phyloP scores from a whole-genome alignment of 129 eudicot genomes.

The Sambucus nigra region DNA sequence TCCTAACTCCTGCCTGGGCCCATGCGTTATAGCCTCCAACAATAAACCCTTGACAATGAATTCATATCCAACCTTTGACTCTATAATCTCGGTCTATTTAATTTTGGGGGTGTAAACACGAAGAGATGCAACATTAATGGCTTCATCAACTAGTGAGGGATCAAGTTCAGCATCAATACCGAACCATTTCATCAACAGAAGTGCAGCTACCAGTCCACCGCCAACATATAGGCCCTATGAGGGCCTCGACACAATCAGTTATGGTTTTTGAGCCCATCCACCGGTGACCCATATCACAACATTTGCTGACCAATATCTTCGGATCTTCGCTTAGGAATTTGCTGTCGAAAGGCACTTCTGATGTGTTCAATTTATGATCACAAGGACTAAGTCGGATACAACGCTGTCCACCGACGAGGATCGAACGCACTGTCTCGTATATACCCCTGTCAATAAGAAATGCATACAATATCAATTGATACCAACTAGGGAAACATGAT shows the following conservation, averaged over 20 bases:
- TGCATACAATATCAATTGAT: too few relatives aligned
- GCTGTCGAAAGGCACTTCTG: slow-evolving; percentile 51
- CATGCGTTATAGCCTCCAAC: slow-evolving; percentile 83
- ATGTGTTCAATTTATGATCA: slow-evolving; percentile 55
- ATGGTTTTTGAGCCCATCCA: slow-evolving; percentile 90
- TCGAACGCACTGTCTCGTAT: slow-evolving; percentile 83
- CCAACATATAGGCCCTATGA: slow-evolving; percentile 89
- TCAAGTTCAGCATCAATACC: slow-evolving; percentile 51
- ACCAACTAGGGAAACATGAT: too few relatives aligned
- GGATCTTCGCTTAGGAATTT: slow-evolving; percentile 39
- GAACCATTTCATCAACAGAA: slow-evolving; percentile 76
- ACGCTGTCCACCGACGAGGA: slow-evolving; percentile 73
- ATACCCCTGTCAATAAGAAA: slow-evolving; percentile 41
- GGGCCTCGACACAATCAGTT: slow-evolving; percentile 91
- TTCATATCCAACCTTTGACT: slow-evolving; percentile 52
- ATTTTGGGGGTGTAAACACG: slow-evolving; percentile 38
- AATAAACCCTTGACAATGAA: slow-evolving; percentile 64
- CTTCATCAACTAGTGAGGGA: slow-evolving; percentile 45
- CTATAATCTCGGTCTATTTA: slow-evolving; percentile 34
- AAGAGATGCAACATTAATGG: slow-evolving; percentile 51
- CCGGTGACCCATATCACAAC: slow-evolving; percentile 79
- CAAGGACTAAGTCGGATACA: slow-evolving; percentile 62
- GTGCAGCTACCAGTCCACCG: slow-evolving; percentile 66
- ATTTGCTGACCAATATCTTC: slow-evolving; percentile 44
- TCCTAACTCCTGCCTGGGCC: slow-evolving; percentile 40